phyloP scores from a whole-genome alignment of 768 basidiomycete species.

The Daedaleopsis sinensis region DNA sequence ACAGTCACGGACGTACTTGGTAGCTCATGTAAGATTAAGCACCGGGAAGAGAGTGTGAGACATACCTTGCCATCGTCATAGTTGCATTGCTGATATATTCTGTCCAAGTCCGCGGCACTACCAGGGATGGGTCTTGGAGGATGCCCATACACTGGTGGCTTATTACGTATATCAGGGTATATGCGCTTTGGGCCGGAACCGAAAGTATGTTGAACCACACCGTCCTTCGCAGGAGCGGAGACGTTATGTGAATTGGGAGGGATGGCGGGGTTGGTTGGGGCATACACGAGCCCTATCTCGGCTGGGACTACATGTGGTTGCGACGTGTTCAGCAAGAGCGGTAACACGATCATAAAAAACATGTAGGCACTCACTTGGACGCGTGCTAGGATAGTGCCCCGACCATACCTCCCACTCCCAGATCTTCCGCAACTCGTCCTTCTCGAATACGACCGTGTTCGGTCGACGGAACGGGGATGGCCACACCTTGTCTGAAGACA shows the following conservation, averaged over 20 bases:
- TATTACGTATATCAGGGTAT: constrained; percentile 71
- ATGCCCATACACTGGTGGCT: constrained; percentile 68
- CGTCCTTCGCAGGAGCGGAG: constrained; percentile 46
- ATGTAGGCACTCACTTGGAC: constrained; percentile 91
- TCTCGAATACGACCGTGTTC: constrained; percentile 71
- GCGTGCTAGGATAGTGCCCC: constrained; percentile 92
- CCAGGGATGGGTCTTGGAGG: constrained; percentile 87
- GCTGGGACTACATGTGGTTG: constrained; percentile 60
- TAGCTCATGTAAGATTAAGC: constrained; percentile 11
- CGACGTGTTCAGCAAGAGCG: constrained; percentile 14
- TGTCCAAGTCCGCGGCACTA: constrained; percentile 86
- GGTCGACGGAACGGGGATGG: constrained; percentile 53
- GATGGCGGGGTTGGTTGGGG: constrained; percentile 73
- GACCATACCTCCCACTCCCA: constrained; percentile 96
- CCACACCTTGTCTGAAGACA: constrained; percentile 62
- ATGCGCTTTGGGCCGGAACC: constrained; percentile 79
- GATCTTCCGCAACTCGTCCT: constrained; percentile 63
- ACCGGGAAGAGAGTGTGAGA: neutral
- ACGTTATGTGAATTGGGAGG: constrained; percentile 50
- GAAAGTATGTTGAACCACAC: constrained; percentile 55
- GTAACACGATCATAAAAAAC: constrained; percentile 71
- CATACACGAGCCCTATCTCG: constrained; percentile 57
- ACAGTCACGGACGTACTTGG: constrained; percentile 93
- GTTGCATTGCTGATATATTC: constrained; percentile 91
- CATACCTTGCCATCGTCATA: constrained; percentile 76